Evolutionary conservation across 129 eudicot species (phyloP).

Genomic region (Flaveria ramosissima): DNA sequence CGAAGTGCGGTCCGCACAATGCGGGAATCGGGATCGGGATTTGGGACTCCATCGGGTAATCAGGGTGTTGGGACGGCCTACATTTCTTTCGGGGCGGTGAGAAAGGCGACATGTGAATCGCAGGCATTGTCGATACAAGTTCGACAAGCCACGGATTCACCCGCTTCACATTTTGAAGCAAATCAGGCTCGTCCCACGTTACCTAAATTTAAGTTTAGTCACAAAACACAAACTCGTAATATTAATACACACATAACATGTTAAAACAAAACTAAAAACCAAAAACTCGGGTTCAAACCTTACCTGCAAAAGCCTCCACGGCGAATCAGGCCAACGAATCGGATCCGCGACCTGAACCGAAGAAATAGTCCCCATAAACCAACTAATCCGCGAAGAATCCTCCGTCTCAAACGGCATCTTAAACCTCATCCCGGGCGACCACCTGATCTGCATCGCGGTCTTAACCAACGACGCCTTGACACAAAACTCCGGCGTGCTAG

Average conservation of each 20-base stretch:
- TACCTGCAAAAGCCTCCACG: conserved; percentile 99
- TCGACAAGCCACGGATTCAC: conserved; percentile 98
- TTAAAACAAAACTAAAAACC: background rate
- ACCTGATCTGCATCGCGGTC: conserved; percentile 79
- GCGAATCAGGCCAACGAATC: conserved; percentile 94
- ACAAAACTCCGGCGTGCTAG: conserved; percentile 93
- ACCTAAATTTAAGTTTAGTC: conserved; percentile 46
- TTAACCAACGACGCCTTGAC: conserved; percentile 78
- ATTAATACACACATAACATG: background rate
- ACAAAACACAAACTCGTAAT: background rate
- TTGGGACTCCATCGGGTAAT: conserved; percentile 62
- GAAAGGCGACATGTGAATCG: conserved; percentile 83
- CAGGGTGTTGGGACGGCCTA: conserved; percentile 69
- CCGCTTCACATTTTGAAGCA: conserved; percentile 92
- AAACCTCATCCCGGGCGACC: conserved; percentile 97
- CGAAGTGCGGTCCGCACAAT: conserved; percentile 48
- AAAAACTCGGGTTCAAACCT: background rate
- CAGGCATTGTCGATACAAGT: conserved; percentile 83
- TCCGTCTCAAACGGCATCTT: conserved; percentile 98
- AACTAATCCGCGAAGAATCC: conserved; percentile 91
- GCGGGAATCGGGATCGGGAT: conserved; percentile 58
- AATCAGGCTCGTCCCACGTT: conserved; percentile 96
- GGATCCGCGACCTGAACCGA: conserved; percentile 86
- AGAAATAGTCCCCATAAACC: conserved; percentile 98
- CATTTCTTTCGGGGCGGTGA: conserved; percentile 87